phyloP scores from a whole-genome alignment of 345 rosid genomes.

The Toxicodendron radicans region DNA sequence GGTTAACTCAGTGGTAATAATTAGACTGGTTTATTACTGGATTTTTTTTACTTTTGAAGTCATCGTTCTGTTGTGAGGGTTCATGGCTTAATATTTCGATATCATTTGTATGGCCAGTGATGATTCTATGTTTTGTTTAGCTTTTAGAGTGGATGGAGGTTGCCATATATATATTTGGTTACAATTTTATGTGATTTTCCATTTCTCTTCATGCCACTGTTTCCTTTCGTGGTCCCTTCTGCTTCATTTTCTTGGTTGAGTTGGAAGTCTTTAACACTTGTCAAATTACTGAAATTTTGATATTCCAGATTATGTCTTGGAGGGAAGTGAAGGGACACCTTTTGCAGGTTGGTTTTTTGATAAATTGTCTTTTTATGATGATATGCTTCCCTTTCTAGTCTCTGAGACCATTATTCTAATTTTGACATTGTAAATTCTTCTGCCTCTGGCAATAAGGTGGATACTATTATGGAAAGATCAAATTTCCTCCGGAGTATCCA shows the following conservation, averaged over 20 bases:
- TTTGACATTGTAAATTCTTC: conserved; percentile 1
- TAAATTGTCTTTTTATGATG: conserved; percentile 11
- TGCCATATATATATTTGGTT: neutral
- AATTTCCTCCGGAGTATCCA: conserved; percentile 96
- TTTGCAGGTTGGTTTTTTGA: conserved; percentile 67
- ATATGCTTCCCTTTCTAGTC: conserved; percentile 10
- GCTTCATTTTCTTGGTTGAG: conserved; percentile 12
- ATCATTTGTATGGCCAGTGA: neutral
- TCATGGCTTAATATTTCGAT: neutral
- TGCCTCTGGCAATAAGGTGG: conserved; percentile 49
- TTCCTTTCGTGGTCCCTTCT: neutral
- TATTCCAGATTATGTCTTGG: conserved; percentile 82
- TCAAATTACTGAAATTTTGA: conserved; percentile 20
- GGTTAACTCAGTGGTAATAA: neutral
- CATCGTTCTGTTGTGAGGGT: neutral
- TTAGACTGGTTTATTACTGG: neutral
- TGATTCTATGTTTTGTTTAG: neutral
- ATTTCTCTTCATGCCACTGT: neutral
- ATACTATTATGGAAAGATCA: conserved; percentile 93
- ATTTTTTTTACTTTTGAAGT: neutral
- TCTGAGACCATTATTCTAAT: conserved; percentile 13
- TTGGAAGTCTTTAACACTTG: conserved; percentile 9
- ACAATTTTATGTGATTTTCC: neutral
- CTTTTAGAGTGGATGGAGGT: neutral
- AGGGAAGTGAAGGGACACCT: conserved; percentile 96